Conservation (phyloP, 495 filamentous ascomycete genomes). For the Opeltia flavorubescens region DNA sequence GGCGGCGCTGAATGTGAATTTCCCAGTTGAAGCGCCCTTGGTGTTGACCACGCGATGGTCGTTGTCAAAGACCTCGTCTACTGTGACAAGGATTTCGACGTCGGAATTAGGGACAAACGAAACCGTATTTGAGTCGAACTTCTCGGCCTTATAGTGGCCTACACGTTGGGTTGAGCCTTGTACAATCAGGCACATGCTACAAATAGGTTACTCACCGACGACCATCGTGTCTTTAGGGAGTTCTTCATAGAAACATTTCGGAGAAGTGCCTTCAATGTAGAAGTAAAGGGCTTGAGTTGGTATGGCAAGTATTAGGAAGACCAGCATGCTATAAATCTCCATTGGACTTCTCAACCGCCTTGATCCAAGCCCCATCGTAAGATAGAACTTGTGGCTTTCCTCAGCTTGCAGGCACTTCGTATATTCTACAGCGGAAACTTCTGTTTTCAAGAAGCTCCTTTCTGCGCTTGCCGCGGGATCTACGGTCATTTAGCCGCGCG, state of each 20-base stretch:
- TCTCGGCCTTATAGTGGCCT: constrained; percentile 75
- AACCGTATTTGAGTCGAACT: constrained; percentile 50
- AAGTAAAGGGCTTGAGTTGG: constrained; percentile 82
- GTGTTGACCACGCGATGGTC: constrained; percentile 90
- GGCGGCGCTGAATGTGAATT: constrained; percentile 92
- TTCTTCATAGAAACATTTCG: constrained; percentile 96
- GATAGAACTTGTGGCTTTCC: too few relatives aligned
- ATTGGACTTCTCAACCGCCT: neutral
- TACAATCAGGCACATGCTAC: neutral
- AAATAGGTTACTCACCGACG: constrained; percentile 44
- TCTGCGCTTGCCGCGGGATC: too few relatives aligned
- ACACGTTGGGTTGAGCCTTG: neutral
- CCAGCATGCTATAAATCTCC: neutral
- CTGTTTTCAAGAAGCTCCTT: too few relatives aligned
- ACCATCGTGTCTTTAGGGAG: constrained; percentile 95
- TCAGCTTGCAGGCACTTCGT: too few relatives aligned
- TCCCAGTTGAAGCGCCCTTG: constrained; percentile 57
- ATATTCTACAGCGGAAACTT: too few relatives aligned
- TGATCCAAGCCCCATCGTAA: constrained; percentile 6
- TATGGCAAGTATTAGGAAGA: constrained; percentile 24
- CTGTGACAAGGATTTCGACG: constrained; percentile 75
- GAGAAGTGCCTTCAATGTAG: constrained; percentile 71
- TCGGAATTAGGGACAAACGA: constrained; percentile 54
- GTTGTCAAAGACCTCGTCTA: constrained; percentile 95
- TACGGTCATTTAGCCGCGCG: too few relatives aligned